Evolutionary conservation across 2,329 filamentous ascomycete genomes (phyloP).

Genomic region (Hyphodiscus sp.): DNA sequence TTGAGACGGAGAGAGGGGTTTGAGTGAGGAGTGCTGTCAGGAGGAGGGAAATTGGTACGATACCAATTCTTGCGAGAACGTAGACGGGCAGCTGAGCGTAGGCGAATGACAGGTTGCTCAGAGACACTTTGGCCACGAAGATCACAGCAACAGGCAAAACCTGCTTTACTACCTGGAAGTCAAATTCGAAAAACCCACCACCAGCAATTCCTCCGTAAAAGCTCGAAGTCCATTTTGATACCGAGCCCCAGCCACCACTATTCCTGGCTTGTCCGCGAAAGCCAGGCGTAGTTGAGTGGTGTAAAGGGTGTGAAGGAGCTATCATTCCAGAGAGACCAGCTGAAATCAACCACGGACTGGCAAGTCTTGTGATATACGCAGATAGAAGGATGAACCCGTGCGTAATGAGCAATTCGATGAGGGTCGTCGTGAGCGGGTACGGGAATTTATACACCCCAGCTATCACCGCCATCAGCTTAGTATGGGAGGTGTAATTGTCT

Average conservation of each 20-base stretch:
- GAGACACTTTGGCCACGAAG: conserved; percentile 42
- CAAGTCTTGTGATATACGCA: conserved; percentile 40
- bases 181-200: conserved; percentile 48
- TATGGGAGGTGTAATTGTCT: conserved; percentile 26
- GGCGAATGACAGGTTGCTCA: conserved; percentile 48
- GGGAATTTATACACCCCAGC: conserved; percentile 44
- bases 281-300: conserved; percentile 21
- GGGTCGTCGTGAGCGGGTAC: conserved; percentile 44
- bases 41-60: conserved; percentile 42
- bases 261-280: conserved; percentile 25
- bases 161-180: conserved; percentile 38
- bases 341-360: conserved; percentile 33
- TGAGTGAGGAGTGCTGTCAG: conserved; percentile 41
- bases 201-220: conserved; percentile 42
- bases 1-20: conserved; percentile 39
- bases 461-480: conserved; percentile 27
- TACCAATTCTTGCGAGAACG: conserved; percentile 43
- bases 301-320: conserved; percentile 38
- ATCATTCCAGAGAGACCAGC: conserved; percentile 35
- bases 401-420: conserved; percentile 43
- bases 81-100: conserved; percentile 47
- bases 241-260: conserved; percentile 23
- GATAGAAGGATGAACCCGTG: conserved; percentile 41
- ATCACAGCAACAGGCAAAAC: conserved; percentile 43
- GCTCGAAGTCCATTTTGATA: conserved; percentile 25